These are phyloP conservation scores for Rubia balearica DNA, from an alignment of 305 asterid species.

Conservation along the genomic window DNA sequence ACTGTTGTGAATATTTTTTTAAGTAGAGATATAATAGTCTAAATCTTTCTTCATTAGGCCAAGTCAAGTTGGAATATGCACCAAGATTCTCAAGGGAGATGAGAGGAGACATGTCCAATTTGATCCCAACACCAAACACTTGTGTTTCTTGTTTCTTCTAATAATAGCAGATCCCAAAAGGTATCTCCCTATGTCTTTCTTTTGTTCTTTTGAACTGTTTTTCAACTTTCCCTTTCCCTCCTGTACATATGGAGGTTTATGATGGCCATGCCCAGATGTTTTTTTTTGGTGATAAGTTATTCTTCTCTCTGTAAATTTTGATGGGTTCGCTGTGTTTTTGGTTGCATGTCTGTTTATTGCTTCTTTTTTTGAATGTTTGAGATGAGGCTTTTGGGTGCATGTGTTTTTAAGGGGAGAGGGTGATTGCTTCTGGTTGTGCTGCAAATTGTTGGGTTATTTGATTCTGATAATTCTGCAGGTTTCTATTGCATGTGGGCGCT, in stretches of 20 bases:
- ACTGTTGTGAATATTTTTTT: neutral
- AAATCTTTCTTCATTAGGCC: neutral
- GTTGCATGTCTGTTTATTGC: slow-evolving; percentile 7
- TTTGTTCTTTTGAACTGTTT: neutral
- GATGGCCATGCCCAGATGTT: neutral
- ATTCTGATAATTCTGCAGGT: neutral
- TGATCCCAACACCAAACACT: slow-evolving; percentile 88
- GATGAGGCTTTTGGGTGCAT: slow-evolving; percentile 5
- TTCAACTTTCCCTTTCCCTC: slow-evolving; percentile 14
- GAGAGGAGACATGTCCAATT: slow-evolving; percentile 68
- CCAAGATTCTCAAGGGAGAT: slow-evolving; percentile 15
- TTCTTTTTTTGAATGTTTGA: neutral
- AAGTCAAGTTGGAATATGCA: slow-evolving; percentile 16
- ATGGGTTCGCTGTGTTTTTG: slow-evolving; percentile 5
- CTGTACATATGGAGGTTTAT: neutral
- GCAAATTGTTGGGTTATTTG: neutral
- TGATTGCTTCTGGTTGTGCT: slow-evolving; percentile 1
- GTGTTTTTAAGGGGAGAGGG: slow-evolving; percentile 5
- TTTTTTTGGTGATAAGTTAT: neutral
- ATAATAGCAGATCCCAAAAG: slow-evolving; percentile 57
- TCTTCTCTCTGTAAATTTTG: neutral
- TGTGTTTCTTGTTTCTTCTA: slow-evolving; percentile 55
- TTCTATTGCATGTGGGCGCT: neutral
- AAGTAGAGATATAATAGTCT: no score
- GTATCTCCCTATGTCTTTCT: slow-evolving; percentile 20